Conservation (phyloP, 1,284 basidiomycete genomes). For the Naganishia liquefaciens region DNA sequence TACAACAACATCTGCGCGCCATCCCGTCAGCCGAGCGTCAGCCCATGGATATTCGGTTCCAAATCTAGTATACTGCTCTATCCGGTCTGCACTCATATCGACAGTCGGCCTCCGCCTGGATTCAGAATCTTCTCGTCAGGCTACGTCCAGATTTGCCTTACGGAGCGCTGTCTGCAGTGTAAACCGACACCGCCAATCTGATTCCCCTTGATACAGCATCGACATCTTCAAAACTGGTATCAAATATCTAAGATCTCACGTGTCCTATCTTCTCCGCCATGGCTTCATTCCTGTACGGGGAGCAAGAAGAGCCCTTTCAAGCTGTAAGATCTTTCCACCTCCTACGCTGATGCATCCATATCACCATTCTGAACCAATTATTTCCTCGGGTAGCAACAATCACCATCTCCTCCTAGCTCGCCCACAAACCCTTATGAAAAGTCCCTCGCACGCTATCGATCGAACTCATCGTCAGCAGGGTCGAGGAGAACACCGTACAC, state of each 20-base stretch:
- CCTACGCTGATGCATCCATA: neutral
- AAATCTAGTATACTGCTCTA: too few species aligned
- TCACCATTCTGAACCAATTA: too few species aligned
- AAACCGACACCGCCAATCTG: too few species aligned
- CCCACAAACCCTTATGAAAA: constrained; percentile 23
- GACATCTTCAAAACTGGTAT: neutral
- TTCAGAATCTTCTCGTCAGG: too few species aligned
- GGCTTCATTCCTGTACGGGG: constrained; percentile 21
- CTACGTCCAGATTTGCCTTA: too few species aligned
- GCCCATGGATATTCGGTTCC: neutral
- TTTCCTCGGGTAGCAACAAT: constrained; percentile 14
- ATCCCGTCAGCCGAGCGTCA: constrained; percentile 20
- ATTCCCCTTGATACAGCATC: neutral
- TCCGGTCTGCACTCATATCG: too few species aligned
- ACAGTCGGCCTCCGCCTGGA: too few species aligned
- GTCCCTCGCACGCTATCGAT: constrained; percentile 19
- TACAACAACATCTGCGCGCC: neutral
- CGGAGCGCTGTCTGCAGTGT: too few species aligned
- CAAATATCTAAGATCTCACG: too few species aligned
- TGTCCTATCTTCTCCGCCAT: neutral
- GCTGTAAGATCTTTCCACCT: constrained; percentile 3
- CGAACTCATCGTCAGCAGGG: constrained; percentile 19
- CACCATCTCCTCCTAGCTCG: constrained; percentile 9
- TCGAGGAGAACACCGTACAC: constrained; percentile 4
- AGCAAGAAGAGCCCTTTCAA: constrained; percentile 27